Evolutionary conservation across 805 yeast species (phyloP), one percentile per base, ranked within the genome.

Genomic region (Clavispora asparagi): DNA sequence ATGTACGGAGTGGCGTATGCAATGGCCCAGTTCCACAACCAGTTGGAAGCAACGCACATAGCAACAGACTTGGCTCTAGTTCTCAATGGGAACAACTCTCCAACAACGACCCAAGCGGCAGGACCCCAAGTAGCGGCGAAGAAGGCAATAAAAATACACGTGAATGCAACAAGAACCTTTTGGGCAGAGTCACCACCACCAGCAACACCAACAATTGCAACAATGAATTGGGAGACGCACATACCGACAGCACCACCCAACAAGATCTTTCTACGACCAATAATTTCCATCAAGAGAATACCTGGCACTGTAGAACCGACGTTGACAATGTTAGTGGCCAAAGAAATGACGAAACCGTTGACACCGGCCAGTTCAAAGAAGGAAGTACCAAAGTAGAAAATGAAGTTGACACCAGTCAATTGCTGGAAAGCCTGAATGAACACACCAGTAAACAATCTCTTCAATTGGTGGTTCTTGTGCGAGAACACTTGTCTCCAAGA

Each of bases 61-160:
- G 85, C 78, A 81, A 83, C 80, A n/a, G 81, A 75, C 64, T 77
- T 77, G 30, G 78, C 64, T 68, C 81, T 78, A 51, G 82, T 79
- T 67, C 83, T 77, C 51, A 79, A 71, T 52, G 87, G 88, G 64
- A 79, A 83, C 41, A 82, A 67, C 65, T 83, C 90, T 40, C 86
- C 77, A 30, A 82, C 78, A 49, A 83, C 73, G 39, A 82, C 82
- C 67, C 74, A 83, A 35, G 80, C 79, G 52, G 81, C 79, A 48
- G 88, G 87, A 37, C 87, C 89, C 82, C 87, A 81, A 13, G 88
- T 79, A 17, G 80, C 73, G 2, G 90, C 89, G 61, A 84, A 83
- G 62, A 73, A 79, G 64, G 79, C 69, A 47, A 83, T 78, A 68
- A 74, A 84, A 40, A 82, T 60, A 66, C 87, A 81, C 39, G 74